These are phyloP conservation scores for Drechslera avenae DNA, from an alignment of 2,329 filamentous ascomycete species.

Conservation along the genomic window DNA sequence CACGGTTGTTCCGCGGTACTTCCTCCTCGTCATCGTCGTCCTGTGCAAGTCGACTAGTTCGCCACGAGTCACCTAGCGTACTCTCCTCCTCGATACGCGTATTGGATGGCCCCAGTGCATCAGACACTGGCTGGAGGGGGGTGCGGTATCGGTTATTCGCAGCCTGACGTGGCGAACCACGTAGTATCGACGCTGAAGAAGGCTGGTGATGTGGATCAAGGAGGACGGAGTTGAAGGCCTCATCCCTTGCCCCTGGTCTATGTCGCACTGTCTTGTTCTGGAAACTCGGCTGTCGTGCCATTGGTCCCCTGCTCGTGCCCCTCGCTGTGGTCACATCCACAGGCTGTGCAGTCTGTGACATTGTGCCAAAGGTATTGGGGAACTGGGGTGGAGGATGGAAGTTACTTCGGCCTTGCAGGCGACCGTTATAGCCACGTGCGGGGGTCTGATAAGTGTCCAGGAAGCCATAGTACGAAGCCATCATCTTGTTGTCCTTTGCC, in stretches of 20 bases:
- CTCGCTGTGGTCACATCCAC: conserved; percentile 44
- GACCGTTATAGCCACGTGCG: conserved; percentile 40
- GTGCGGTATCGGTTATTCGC: conserved; percentile 53
- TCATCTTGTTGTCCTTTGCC: conserved; percentile 96
- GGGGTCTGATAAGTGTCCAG: conserved; percentile 76
- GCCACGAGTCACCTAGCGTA: conserved; percentile 66
- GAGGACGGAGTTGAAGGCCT: conserved; percentile 73
- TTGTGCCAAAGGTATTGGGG: conserved; percentile 64
- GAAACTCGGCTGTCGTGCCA: conserved; percentile 24
- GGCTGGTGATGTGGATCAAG: conserved; percentile 79
- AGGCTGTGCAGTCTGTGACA: conserved; percentile 58
- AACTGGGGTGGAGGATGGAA: conserved; percentile 80
- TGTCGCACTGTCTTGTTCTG: conserved; percentile 35
- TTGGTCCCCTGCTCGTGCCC: conserved; percentile 35
- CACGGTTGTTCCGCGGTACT: conserved; percentile 50
- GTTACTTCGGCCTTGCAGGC: conserved; percentile 36
- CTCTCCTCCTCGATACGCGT: conserved; percentile 57
- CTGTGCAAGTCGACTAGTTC: conserved; percentile 49
- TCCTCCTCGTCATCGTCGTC: conserved; percentile 58
- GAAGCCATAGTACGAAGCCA: conserved; percentile 95
- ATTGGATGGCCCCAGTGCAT: conserved; percentile 12
- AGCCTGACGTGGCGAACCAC: conserved; percentile 54
- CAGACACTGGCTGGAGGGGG: conserved; percentile 30
- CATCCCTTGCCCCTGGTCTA: conserved; percentile 44
- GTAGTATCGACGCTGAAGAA: conserved; percentile 54